phyloP scores from a whole-genome alignment of 2,329 filamentous ascomycete genomes.

The Hypoxylon sp. region DNA sequence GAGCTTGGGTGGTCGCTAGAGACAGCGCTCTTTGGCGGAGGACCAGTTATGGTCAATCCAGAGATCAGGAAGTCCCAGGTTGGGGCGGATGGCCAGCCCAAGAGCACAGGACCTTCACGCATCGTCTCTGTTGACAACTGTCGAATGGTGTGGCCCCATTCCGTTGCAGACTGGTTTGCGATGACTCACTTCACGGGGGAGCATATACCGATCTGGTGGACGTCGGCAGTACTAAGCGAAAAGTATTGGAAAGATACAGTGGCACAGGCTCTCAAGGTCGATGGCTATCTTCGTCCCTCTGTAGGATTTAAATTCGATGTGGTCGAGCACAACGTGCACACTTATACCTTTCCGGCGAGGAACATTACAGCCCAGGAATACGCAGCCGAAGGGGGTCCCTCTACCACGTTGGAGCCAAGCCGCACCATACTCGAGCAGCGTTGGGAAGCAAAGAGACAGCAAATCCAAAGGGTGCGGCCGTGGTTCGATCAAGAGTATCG shows the following conservation, averaged over 20 bases:
- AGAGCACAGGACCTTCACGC: background rate
- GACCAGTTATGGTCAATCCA: background rate
- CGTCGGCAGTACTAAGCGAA: background rate
- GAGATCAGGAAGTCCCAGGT: too few relatives aligned
- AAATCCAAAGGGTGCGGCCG: background rate
- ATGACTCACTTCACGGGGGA: background rate
- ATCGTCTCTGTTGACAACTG: background rate
- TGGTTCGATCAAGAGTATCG: background rate
- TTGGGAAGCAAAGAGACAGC: background rate
- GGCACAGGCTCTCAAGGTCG: background rate
- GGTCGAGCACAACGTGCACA: background rate
- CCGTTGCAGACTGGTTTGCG: too few relatives aligned
- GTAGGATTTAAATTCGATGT: background rate
- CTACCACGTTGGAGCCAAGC: background rate
- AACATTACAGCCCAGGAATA: background rate
- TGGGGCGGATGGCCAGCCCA: too few relatives aligned
- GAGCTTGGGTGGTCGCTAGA: background rate
- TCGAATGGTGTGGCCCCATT: background rate
- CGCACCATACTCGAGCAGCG: background rate
- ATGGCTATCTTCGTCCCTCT: background rate
- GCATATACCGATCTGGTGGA: conserved; percentile 1
- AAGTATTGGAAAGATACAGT: background rate
- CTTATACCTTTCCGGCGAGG: background rate
- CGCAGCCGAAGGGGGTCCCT: too few relatives aligned
- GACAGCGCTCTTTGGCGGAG: background rate